Evolutionary conservation across 192 early-diverging fungal genomes (phyloP).

Genomic region (Coemansia sp.): DNA sequence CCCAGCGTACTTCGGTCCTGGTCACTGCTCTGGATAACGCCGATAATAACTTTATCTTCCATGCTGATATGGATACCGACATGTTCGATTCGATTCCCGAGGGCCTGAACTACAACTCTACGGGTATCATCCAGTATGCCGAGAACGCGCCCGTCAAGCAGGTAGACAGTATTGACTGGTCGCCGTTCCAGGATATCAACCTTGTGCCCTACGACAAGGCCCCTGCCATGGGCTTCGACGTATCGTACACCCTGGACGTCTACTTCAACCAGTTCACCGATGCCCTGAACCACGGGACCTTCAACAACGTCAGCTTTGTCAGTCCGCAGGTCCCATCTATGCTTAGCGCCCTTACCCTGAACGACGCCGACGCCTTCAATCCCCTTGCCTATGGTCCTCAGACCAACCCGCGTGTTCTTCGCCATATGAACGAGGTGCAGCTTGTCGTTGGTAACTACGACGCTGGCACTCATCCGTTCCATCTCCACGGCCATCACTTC

Average conservation of each 20-base stretch:
- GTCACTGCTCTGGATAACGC: constrained; percentile 66
- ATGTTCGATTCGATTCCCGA: constrained; percentile 72
- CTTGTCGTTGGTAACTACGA: constrained; percentile 75
- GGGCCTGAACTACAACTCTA: constrained; percentile 58
- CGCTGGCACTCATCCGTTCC: constrained; percentile 71
- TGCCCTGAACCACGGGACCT: constrained; percentile 75
- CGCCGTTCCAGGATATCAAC: constrained; percentile 56
- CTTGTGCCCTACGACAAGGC: constrained; percentile 55
- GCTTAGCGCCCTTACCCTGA: constrained; percentile 63
- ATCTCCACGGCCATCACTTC: constrained; percentile 83
- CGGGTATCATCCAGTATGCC: constrained; percentile 58
- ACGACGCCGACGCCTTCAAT: constrained; percentile 45
- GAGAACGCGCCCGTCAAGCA: constrained; percentile 18
- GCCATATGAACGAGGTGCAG: constrained; percentile 64
- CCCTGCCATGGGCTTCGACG: constrained; percentile 48
- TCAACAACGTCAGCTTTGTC: constrained; percentile 72
- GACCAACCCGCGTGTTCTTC: constrained; percentile 60
- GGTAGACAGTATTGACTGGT: constrained; percentile 36
- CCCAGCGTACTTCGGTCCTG: constrained; percentile 78
- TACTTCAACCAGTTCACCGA: constrained; percentile 64
- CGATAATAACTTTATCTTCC: constrained; percentile 64
- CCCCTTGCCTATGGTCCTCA: constrained; percentile 61
- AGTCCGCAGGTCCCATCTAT: constrained; percentile 63
- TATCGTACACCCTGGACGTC: constrained; percentile 57
- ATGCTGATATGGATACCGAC: constrained; percentile 69